Percentiles rank a stretch among this genome's conserved stretches.
Conservation (phyloP, 768 basidiomycete genomes). For the Boletus rubescentipes region DNA sequence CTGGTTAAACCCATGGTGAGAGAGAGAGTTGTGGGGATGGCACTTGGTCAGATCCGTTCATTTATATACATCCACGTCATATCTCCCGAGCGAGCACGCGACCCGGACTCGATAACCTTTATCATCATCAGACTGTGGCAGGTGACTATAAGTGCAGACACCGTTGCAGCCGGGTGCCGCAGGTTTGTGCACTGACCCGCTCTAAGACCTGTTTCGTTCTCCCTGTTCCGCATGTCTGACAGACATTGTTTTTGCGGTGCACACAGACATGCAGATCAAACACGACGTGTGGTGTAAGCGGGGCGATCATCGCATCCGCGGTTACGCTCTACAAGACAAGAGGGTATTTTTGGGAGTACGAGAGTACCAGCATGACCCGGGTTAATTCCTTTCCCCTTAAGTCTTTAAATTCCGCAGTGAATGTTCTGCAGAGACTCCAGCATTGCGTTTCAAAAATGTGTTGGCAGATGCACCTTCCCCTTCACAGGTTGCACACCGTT, state of each 20-base stretch:
- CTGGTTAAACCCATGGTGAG: conserved; percentile 25
- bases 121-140: too few relatives aligned
- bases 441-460: conserved; percentile 4
- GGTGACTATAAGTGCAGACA: too few relatives aligned
- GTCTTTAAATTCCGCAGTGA: not conserved
- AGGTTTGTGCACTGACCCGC: not conserved
- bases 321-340: not conserved
- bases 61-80: conserved; percentile 27
- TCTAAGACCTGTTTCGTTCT: not conserved
- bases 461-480: not conserved
- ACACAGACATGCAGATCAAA: conserved; percentile 2
- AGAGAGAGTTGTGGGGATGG: conserved; percentile 5
- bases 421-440: not conserved
- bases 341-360: not conserved
- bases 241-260: not conserved
- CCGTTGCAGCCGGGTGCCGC: not conserved
- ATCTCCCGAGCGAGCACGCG: conserved; percentile 14
- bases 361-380: not conserved
- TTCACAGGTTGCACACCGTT: conserved; percentile 32
- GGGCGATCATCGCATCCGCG: conserved; percentile 1
- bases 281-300: not conserved
- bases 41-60: conserved; percentile 14
- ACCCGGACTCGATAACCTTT: conserved; percentile 6
- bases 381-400: not conserved
- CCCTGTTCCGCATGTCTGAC: not conserved